Evolutionary conservation across 176 grass and related monocot species (phyloP).

Genomic region (Hordeum marinum): DNA sequence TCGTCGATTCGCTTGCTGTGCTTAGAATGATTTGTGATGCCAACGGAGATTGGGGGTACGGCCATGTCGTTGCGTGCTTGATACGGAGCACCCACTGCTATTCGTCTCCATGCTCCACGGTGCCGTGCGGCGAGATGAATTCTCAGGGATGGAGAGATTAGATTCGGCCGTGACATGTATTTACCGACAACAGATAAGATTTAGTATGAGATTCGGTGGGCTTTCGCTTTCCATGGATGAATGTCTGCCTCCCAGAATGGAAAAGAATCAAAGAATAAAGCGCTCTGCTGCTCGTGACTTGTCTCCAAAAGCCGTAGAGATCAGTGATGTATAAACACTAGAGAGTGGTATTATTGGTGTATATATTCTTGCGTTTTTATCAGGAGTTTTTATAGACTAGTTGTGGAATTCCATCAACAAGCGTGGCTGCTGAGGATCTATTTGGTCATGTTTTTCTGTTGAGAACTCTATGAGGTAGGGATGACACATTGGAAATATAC

Average conservation of each 20-base stretch:
- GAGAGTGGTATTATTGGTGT: neutral
- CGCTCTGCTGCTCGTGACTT: neutral
- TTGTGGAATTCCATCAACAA: neutral
- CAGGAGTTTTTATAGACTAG: neutral
- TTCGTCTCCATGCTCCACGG: neutral
- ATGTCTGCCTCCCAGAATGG: conserved; percentile 13
- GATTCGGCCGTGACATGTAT: neutral
- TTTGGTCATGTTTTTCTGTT: neutral
- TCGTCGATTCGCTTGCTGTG: neutral
- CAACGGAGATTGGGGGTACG: neutral
- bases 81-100: neutral
- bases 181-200: conserved; percentile 12
- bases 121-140: neutral
- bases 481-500: neutral
- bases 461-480: neutral
- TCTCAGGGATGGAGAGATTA: neutral
- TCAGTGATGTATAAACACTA: neutral
- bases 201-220: conserved; percentile 21
- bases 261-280: conserved; percentile 39
- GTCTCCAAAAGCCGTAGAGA: conserved; percentile 9
- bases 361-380: neutral
- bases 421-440: neutral
- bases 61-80: neutral
- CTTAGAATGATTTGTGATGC: neutral
- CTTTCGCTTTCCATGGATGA: conserved; percentile 28